These are phyloP conservation scores for Claviceps sp. DNA, from an alignment of 2,329 filamentous ascomycete genomes.

Conservation along the genomic window DNA sequence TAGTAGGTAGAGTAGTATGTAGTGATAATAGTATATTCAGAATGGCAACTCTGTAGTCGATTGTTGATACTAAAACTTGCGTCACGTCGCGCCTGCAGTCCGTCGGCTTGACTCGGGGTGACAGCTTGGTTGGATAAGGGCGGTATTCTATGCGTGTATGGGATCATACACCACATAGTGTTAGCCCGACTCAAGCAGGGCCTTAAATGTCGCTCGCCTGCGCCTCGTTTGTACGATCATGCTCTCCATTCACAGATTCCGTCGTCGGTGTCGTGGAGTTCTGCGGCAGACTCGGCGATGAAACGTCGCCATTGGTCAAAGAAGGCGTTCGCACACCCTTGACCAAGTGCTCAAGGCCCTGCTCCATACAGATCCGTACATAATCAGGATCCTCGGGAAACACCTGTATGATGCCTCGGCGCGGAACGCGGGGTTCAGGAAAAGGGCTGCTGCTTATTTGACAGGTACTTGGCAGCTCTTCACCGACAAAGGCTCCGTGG, in stretches of 20 bases:
- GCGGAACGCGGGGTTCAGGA: slow-evolving; percentile 40
- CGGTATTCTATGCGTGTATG: background rate
- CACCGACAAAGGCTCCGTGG: slow-evolving; percentile 39
- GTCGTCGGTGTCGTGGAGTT: slow-evolving; percentile 14
- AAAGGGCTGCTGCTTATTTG: slow-evolving; percentile 40
- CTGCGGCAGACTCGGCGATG: slow-evolving; percentile 29
- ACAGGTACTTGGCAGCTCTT: slow-evolving; percentile 33
- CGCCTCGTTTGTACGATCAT: slow-evolving; percentile 13
- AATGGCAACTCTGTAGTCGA: background rate
- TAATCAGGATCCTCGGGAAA: slow-evolving; percentile 45
- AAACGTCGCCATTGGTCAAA: slow-evolving; percentile 32
- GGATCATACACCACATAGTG: background rate
- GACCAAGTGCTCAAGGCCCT: slow-evolving; percentile 42
- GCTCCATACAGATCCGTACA: slow-evolving; percentile 37
- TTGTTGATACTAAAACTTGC: background rate
- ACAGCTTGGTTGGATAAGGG: background rate
- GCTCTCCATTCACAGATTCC: slow-evolving; percentile 19
- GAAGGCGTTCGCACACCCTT: slow-evolving; percentile 29
- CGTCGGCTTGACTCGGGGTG: background rate
- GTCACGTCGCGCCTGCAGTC: background rate
- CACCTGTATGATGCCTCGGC: slow-evolving; percentile 39
- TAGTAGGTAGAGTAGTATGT: background rate
- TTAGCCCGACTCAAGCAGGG: background rate
- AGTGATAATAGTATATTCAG: slow-evolving; percentile 6
- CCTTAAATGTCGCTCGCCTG: slow-evolving; percentile 18